Percentiles rank a stretch among this genome's conserved stretches.
phyloP scores from a whole-genome alignment of 192 early-diverging fungal species.

The Borealophlyctis nickersoniae region DNA sequence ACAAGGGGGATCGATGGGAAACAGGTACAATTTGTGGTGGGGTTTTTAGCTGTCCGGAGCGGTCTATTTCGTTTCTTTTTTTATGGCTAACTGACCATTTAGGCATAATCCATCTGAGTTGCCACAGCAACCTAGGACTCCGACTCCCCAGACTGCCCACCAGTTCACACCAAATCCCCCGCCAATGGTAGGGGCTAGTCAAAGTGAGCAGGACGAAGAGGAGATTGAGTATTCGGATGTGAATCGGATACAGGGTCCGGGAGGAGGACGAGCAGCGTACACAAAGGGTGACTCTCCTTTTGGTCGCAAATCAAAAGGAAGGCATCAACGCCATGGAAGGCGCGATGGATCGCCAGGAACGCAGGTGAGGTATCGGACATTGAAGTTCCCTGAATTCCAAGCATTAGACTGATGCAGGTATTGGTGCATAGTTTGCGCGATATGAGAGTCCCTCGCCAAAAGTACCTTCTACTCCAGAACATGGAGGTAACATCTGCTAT shows the following conservation, averaged over 20 bases:
- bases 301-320: neutral
- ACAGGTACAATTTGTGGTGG: too few species aligned
- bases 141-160: neutral
- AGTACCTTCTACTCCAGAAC: too few species aligned
- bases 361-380: neutral
- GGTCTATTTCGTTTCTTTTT: neutral
- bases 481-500: too few species aligned
- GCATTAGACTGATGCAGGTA: neutral
- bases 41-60: too few species aligned
- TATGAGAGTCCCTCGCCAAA: too few species aligned
- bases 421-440: neutral
- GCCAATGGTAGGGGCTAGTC: neutral
- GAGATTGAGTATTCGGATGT: conserved; percentile 33
- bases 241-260: neutral
- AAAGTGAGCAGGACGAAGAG: conserved; percentile 29
- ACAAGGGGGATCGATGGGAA: neutral
- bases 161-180: neutral
- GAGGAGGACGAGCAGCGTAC: neutral
- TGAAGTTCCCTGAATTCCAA: neutral
- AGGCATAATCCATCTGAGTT: neutral
- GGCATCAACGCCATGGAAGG: neutral
- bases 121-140: conserved; percentile 1
- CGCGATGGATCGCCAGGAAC: neutral
- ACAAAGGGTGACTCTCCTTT: neutral
- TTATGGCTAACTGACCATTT: neutral